Evolutionary conservation across 2,329 filamentous ascomycete genomes (phyloP).

Genomic region (Dothistroma pini): DNA sequence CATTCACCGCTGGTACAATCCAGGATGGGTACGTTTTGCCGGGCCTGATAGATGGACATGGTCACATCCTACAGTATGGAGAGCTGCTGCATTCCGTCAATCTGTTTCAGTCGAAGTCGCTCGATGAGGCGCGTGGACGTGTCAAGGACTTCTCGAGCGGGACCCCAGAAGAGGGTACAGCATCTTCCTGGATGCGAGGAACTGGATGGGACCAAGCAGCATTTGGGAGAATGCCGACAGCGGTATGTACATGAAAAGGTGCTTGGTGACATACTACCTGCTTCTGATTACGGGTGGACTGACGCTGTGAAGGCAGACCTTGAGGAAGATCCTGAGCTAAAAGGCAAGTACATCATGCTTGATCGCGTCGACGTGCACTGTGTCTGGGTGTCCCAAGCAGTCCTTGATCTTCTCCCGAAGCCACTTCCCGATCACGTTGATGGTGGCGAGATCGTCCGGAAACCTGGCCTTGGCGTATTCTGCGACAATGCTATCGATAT

Average conservation of each 20-base stretch:
- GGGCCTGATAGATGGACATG: slow-evolving; percentile 1
- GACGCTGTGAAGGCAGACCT: not conserved
- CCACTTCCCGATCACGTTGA: slow-evolving; percentile 5
- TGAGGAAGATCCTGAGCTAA: not conserved
- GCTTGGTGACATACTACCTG: not conserved
- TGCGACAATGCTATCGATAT: slow-evolving; percentile 4
- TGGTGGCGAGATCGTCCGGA: not conserved
- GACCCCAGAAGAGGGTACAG: not conserved
- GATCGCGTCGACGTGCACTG: slow-evolving; percentile 3
- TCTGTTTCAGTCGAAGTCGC: not conserved
- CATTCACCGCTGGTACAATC: not conserved
- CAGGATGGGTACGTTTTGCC: not conserved
- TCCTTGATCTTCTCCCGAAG: not conserved
- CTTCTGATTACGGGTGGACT: not conserved
- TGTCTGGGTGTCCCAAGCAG: slow-evolving; percentile 1
- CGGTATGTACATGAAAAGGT: not conserved
- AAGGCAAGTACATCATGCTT: slow-evolving; percentile 5
- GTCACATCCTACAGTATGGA: slow-evolving; percentile 1
- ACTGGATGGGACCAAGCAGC: slow-evolving; percentile 1
- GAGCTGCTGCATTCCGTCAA: slow-evolving; percentile 1
- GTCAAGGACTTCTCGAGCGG: not conserved
- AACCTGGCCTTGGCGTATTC: slow-evolving; percentile 1
- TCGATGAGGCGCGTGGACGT: not conserved
- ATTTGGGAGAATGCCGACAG: slow-evolving; percentile 1
- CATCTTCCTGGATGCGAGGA: slow-evolving; percentile 1